Percentiles rank a stretch among this genome's conserved stretches.
These are phyloP conservation scores for Suillus subluteus DNA, from an alignment of 768 basidiomycete genomes.

Conservation along the genomic window DNA sequence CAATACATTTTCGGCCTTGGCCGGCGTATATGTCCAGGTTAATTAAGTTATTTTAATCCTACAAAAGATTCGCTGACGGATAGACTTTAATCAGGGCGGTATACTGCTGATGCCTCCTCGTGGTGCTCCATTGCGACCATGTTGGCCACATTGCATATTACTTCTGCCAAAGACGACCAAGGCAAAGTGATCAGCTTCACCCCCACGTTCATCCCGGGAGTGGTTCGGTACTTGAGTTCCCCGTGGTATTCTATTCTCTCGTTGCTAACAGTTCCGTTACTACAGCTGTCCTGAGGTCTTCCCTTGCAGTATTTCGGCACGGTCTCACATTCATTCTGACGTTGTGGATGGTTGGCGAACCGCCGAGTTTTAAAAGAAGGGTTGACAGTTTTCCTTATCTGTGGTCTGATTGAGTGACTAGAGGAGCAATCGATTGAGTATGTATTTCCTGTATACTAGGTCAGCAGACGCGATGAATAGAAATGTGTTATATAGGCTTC, in stretches of 20 bases:
- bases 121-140: constrained; percentile 28
- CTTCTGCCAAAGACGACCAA: constrained; percentile 8
- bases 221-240: neutral
- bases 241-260: neutral
- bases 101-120: constrained; percentile 19
- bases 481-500: neutral
- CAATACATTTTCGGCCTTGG: constrained; percentile 16
- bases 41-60: neutral
- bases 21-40: constrained; percentile 12
- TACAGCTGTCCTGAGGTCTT: neutral
- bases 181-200: constrained; percentile 7
- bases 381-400: neutral
- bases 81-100: constrained; percentile 20
- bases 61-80: neutral
- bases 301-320: constrained; percentile 1
- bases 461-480: no score
- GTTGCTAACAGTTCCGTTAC: neutral
- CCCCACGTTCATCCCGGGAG: constrained; percentile 7
- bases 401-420: neutral
- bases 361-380: neutral
- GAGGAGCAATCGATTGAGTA: neutral
- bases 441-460: neutral
- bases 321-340: neutral
- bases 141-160: constrained; percentile 14
- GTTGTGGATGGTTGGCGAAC: neutral